Evolutionary conservation across 192 early-diverging fungal genomes (phyloP).

Genomic region (Gorgonomyces haynaldii): DNA sequence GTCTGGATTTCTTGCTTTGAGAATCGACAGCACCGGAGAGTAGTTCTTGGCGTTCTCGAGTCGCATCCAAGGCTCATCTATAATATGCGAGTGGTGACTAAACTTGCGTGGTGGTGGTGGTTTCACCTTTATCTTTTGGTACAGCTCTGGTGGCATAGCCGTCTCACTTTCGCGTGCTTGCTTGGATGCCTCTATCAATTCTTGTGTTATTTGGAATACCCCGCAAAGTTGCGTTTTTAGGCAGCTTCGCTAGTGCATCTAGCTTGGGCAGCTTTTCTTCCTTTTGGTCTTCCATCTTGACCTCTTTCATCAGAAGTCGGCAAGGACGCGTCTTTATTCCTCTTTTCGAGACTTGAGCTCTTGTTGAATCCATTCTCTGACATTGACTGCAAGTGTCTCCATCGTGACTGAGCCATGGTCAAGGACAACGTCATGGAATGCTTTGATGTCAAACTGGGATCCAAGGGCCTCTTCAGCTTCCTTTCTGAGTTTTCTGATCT

Average conservation of each 20-base stretch:
- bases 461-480: constrained; percentile 19
- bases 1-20: background rate
- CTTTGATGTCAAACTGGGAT: constrained; percentile 20
- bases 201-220: constrained; percentile 17
- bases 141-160: constrained; percentile 23
- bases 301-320: no score
- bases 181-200: constrained; percentile 26
- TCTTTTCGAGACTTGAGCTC: no score
- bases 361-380: constrained; percentile 1
- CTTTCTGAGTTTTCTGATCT: constrained; percentile 22
- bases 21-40: constrained; percentile 3
- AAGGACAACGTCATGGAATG: constrained; percentile 19
- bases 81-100: constrained; percentile 16
- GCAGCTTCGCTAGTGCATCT: no score
- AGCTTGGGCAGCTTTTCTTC: no score
- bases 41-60: constrained; percentile 18
- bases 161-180: constrained; percentile 15
- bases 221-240: no score
- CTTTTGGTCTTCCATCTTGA: no score
- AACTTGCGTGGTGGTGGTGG: constrained; percentile 17
- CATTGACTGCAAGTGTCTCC: constrained; percentile 4
- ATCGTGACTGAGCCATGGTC: background rate
- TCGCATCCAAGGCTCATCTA: constrained; percentile 22
- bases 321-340: no score
- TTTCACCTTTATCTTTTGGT: constrained; percentile 27